phyloP scores from a whole-genome alignment of 768 basidiomycete species.

The Vararia minispora region DNA sequence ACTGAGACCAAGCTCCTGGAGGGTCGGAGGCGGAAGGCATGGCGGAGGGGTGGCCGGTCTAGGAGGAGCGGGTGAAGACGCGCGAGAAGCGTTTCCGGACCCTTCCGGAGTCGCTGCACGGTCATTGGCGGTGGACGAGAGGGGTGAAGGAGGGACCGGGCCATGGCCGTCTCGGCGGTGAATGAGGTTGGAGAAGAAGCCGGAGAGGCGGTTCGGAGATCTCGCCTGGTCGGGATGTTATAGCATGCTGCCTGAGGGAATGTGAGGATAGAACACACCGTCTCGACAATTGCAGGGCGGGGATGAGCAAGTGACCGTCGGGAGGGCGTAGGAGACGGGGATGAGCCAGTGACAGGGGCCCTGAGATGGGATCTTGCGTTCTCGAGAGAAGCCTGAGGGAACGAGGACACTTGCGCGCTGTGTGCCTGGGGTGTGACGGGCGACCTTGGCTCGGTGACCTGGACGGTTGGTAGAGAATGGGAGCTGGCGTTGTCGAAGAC shows the following conservation, averaged over 20 bases:
- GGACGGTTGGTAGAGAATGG: constrained; percentile 47
- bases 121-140: constrained; percentile 11
- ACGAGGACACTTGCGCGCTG: constrained; percentile 14
- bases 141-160: constrained; percentile 16
- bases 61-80: constrained; percentile 41
- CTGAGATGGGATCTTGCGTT: constrained; percentile 16
- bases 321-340: constrained; percentile 2
- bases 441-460: constrained; percentile 32
- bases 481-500: constrained; percentile 41
- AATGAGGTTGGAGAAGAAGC: constrained; percentile 75
- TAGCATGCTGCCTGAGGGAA: constrained; percentile 10
- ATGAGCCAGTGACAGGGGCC: constrained; percentile 12
- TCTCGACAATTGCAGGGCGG: constrained; percentile 34
- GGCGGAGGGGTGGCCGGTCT: constrained; percentile 67
- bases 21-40: constrained; percentile 53
- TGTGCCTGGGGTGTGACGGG: constrained; percentile 25
- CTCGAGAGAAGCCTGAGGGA: constrained; percentile 3
- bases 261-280: constrained; percentile 24
- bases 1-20: constrained; percentile 66
- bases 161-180: constrained; percentile 54
- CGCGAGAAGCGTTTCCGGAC: constrained; percentile 32
- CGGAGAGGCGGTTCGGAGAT: constrained; percentile 65
- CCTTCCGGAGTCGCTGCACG: constrained; percentile 14
- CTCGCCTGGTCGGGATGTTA: constrained; percentile 30
- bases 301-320: constrained; percentile 2